These are phyloP conservation scores for Ricinus communis DNA, from an alignment of 345 rosid genomes.

Conservation along the genomic window DNA sequence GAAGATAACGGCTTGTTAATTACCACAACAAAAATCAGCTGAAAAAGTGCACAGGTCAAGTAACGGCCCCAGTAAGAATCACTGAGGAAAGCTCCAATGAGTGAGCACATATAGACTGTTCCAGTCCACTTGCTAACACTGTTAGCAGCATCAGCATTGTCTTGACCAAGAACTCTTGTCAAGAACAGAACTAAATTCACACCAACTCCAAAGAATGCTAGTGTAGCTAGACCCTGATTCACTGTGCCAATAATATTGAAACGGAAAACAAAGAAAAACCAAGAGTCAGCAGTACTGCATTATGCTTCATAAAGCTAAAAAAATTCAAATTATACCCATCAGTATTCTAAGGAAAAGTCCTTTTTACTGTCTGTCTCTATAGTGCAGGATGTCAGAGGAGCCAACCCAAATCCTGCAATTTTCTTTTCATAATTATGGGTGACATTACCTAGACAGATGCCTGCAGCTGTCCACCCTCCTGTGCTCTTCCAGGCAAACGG, in stretches of 20 bases:
- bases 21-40: slow-evolving; percentile 53
- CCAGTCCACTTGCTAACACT: slow-evolving; percentile 94
- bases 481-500: slow-evolving; percentile 18
- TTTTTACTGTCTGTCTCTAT: too few relatives aligned
- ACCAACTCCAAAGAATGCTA: slow-evolving; percentile 93
- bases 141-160: slow-evolving; percentile 80
- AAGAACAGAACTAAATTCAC: slow-evolving; percentile 82
- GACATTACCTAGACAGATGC: slow-evolving; percentile 22
- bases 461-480: slow-evolving; percentile 34
- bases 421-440: too few relatives aligned
- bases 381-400: neutral
- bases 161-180: slow-evolving; percentile 75
- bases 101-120: slow-evolving; percentile 82
- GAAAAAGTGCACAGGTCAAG: slow-evolving; percentile 65
- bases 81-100: slow-evolving; percentile 87
- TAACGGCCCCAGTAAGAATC: slow-evolving; percentile 97
- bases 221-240: slow-evolving; percentile 81
- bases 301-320: too few relatives aligned
- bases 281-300: too few relatives aligned
- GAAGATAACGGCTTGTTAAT: neutral
- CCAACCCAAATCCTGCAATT: too few relatives aligned
- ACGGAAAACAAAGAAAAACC: neutral
- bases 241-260: slow-evolving; percentile 28
- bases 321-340: too few relatives aligned
- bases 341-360: too few relatives aligned